Evolutionary conservation across 352 stramenopile species (phyloP), one percentile per base, ranked within the genome.

Genomic region (Phytophthora pistaciae): DNA sequence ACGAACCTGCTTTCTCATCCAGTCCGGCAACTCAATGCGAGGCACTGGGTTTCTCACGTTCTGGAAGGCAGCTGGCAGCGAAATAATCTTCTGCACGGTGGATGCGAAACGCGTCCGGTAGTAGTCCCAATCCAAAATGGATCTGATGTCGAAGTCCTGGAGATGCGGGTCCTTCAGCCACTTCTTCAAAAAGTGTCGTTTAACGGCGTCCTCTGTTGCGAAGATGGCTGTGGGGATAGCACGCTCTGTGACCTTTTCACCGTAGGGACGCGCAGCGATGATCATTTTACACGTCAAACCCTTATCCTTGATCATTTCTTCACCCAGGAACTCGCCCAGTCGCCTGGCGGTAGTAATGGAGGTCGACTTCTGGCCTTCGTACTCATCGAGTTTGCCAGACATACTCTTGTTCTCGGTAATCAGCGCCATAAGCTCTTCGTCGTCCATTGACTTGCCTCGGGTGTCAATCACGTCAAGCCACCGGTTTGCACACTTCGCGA

Each of bases 351-450:
- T 99, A 11, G 97, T 99, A 70, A 99, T 98, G 23, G 97, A 98
- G 11, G 97, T 99, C 10, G 95, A 98, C 72, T 99, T 99, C 58
- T 99, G 96, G 20, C 95, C 91, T 49, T 92, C 98, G 73, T 99
- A 99, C 61, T 99, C 97, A 11, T 98, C 96, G 8, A 99, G 79
- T 53, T 97, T 97, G 21, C 97, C 94, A 33, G 95, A 99, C 95
- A 99, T 99, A 68, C 90, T 99, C 64, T 98, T 98, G 70, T 99
- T 99, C 75, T 99, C 98, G n/a, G 93, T 98, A 83, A 99, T 98
- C 5, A 99, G 84, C 57, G 98, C 92, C 59, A 99, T 83, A 7
- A 99, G 82, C 75, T 99, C 98, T 57, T 99, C 96, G 46, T 98
- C 94, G 59, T 99, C 94, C 68, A 99, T 92, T 36, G 90, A 94